These are phyloP conservation scores for Neoscytalidium dimidiatum DNA, from an alignment of 2,329 filamentous ascomycete species.

Conservation along the genomic window DNA sequence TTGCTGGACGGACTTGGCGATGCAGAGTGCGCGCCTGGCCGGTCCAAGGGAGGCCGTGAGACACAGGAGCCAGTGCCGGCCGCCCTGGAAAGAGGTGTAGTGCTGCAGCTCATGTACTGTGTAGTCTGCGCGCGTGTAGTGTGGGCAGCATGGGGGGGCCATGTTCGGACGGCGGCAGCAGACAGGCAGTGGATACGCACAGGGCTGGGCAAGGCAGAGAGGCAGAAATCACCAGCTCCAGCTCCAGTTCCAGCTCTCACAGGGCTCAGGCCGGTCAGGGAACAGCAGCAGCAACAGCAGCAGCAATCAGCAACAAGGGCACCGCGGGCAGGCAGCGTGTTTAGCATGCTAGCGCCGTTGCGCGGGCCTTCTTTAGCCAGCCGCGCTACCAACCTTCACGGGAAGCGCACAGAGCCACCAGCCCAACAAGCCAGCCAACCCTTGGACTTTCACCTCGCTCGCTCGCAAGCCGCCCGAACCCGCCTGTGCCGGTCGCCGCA, in stretches of 20 bases:
- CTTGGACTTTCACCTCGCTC: too few species aligned
- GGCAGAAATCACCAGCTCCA: too few species aligned
- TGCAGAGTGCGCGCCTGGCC: neutral
- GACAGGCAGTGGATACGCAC: neutral
- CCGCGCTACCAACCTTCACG: constrained; percentile 7
- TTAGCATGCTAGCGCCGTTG: neutral
- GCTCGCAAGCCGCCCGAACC: neutral
- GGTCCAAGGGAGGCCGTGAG: neutral
- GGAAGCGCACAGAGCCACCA: constrained; percentile 8
- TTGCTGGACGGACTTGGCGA: neutral
- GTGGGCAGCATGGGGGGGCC: too few species aligned
- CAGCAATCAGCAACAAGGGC: too few species aligned
- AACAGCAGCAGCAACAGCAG: neutral
- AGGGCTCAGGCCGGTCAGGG: too few species aligned
- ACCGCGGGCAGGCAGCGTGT: too few species aligned
- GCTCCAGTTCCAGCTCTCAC: too few species aligned
- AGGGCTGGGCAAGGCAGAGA: neutral
- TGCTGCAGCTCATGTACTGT: too few species aligned
- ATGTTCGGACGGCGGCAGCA: too few species aligned
- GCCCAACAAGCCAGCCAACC: neutral
- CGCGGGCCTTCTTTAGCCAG: neutral
- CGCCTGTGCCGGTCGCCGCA: too few species aligned
- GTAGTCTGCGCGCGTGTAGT: neutral
- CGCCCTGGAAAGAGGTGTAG: neutral
- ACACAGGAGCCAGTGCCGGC: neutral